Evolutionary conservation across 805 yeast species (phyloP), one percentile per base, ranked within the genome.

Genomic region (Yamadazyma akitaensis): DNA sequence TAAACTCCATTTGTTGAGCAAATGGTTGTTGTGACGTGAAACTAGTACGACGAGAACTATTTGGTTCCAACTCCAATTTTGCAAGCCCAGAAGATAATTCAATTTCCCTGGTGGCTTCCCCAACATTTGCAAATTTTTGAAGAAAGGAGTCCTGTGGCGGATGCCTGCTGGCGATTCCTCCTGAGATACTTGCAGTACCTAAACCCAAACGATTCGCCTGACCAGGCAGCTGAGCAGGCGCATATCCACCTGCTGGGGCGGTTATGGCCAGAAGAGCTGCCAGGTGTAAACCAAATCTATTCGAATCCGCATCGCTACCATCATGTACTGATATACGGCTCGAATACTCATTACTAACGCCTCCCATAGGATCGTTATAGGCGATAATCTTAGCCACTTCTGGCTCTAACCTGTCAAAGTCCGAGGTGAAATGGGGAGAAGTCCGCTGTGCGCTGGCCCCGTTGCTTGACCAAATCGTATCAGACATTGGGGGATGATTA

Each of bases 101-200:
- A 38, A 82, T 70, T 53, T 83, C 89, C 55, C 85, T 70, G 0
- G 89, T 83, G 40, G 85, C 84, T 47, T 83, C 88, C 6, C 85
- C 84, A 14, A 83, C 84, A 2, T 80, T 68, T 6, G 84, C 70
- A 56, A 83, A 83, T 62, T 81, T 82, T 51, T 80, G 83, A 51
- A 83, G 65, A 56, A 83, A 83, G 41, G 78, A 69, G 16, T 69
- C 75, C 45, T 65, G 72, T 25, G 73, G 74, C 1, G 76, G 76
- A 41, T 72, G 77, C 49, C 76, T 64, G 47, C 62, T 68, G 31
- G 77, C 73, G 36, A 73, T 72, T 8, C 81, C 82, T 14, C 81
- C 83, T 44, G 81, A 74, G 32, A 82, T 77, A 2, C 85, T 79
- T 8, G 85, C 84, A 8, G 87, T 73, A 2, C 82, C 84, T 54